These are phyloP conservation scores for Euryodendron excelsum DNA, from an alignment of 148 eudicot genomes.

Conservation along the genomic window DNA sequence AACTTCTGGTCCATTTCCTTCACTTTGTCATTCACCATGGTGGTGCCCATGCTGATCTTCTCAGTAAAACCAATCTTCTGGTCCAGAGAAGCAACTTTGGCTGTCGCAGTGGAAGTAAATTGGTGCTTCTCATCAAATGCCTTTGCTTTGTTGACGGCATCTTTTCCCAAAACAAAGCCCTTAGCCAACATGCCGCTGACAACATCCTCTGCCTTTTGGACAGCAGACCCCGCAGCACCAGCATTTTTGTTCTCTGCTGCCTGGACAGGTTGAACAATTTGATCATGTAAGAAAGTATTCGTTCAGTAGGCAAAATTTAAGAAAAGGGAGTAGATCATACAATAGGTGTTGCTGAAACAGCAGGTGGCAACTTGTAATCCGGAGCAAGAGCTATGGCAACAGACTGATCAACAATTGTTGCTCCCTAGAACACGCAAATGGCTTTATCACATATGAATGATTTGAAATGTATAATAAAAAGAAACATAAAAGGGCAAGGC, in stretches of 20 bases:
- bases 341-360: constrained; percentile 37
- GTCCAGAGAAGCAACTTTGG: constrained; percentile 77
- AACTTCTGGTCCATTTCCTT: constrained; percentile 87
- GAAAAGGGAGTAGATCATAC: constrained; percentile 32
- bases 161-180: constrained; percentile 89
- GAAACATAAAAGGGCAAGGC: not conserved
- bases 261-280: constrained; percentile 26
- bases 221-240: constrained; percentile 43
- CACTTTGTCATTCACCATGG: constrained; percentile 78
- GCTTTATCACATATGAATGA: not conserved
- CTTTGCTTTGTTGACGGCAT: constrained; percentile 73
- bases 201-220: constrained; percentile 85
- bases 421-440: constrained; percentile 52
- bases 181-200: constrained; percentile 84
- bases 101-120: constrained; percentile 75
- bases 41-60: constrained; percentile 64
- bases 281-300: not conserved
- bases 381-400: constrained; percentile 77
- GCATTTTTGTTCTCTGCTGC: constrained; percentile 37
- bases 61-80: constrained; percentile 83
- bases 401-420: constrained; percentile 87
- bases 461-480: not conserved
- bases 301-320: not conserved
- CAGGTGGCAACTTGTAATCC: constrained; percentile 57
- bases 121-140: constrained; percentile 76